Percentiles rank a stretch among this genome's conserved stretches.
Evolutionary conservation across 495 filamentous ascomycete species (phyloP).

Genomic region (Annulohypoxylon maeteangense): DNA sequence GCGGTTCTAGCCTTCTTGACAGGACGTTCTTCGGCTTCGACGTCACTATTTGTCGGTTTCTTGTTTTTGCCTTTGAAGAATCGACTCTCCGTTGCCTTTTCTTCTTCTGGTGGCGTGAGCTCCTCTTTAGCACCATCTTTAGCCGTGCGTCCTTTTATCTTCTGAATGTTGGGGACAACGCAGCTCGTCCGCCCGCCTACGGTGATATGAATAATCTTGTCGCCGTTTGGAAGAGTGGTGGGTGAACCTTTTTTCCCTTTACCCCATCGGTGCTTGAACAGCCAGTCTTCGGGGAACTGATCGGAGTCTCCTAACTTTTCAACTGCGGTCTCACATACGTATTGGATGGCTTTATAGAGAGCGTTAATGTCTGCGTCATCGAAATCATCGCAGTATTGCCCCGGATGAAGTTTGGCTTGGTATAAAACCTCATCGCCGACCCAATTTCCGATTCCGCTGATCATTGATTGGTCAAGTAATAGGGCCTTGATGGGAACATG

Average conservation of each 20-base stretch:
- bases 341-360: conserved; percentile 77
- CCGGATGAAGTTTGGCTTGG: conserved; percentile 87
- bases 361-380: conserved; percentile 73
- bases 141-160: conserved; percentile 66
- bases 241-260: conserved; percentile 83
- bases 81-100: conserved; percentile 36
- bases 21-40: conserved; percentile 25
- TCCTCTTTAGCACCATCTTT: conserved; percentile 50
- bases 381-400: conserved; percentile 89
- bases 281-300: conserved; percentile 88
- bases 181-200: conserved; percentile 92
- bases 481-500: conserved; percentile 87
- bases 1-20: conserved; percentile 44
- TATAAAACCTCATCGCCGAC: conserved; percentile 94
- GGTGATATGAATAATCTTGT: conserved; percentile 82
- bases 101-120: conserved; percentile 36
- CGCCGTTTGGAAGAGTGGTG: conserved; percentile 78
- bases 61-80: conserved; percentile 41
- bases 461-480: conserved; percentile 85
- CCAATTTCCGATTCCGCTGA: conserved; percentile 97
- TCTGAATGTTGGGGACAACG: conserved; percentile 84
- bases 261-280: conserved; percentile 91
- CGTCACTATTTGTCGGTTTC: conserved; percentile 22
- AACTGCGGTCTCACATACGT: conserved; percentile 82
- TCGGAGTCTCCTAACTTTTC: conserved; percentile 82